phyloP scores from a whole-genome alignment of 2,329 filamentous ascomycete genomes.

The Fusarium anguioides region DNA sequence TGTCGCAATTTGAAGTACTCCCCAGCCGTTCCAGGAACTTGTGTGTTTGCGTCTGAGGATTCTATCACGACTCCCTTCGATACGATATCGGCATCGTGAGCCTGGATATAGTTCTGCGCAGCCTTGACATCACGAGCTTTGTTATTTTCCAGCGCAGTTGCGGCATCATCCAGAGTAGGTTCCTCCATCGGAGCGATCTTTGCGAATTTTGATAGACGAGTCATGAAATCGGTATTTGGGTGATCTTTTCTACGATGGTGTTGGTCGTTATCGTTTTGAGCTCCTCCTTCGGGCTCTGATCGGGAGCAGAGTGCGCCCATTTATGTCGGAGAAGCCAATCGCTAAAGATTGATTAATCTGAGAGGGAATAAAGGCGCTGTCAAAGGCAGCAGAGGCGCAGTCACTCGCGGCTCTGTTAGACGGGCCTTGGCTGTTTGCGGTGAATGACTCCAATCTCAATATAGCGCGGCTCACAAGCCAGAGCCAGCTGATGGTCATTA shows the following conservation, averaged over 20 bases:
- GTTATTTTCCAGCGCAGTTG: slow-evolving; percentile 42
- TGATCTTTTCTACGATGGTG: slow-evolving; percentile 18
- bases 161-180: not conserved
- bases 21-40: slow-evolving; percentile 19
- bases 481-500: slow-evolving; percentile 27
- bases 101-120: slow-evolving; percentile 42
- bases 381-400: slow-evolving; percentile 26
- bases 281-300: slow-evolving; percentile 29
- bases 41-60: not conserved
- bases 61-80: slow-evolving; percentile 5
- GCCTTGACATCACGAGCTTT: slow-evolving; percentile 43
- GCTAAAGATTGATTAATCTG: not conserved
- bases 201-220: slow-evolving; percentile 25
- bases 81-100: slow-evolving; percentile 43
- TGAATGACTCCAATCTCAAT: slow-evolving; percentile 21
- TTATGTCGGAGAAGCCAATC: slow-evolving; percentile 24
- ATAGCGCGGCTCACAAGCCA: slow-evolving; percentile 32
- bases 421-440: slow-evolving; percentile 22
- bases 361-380: not conserved
- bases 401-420: not conserved
- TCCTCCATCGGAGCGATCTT: slow-evolving; percentile 11
- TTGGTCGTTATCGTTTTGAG: slow-evolving; percentile 10
- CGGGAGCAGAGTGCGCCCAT: slow-evolving; percentile 46
- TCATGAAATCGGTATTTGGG: slow-evolving; percentile 13
- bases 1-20: slow-evolving; percentile 50